Evolutionary conservation across 2,329 filamentous ascomycete genomes (phyloP).

Genomic region (Neonectria coccinea): DNA sequence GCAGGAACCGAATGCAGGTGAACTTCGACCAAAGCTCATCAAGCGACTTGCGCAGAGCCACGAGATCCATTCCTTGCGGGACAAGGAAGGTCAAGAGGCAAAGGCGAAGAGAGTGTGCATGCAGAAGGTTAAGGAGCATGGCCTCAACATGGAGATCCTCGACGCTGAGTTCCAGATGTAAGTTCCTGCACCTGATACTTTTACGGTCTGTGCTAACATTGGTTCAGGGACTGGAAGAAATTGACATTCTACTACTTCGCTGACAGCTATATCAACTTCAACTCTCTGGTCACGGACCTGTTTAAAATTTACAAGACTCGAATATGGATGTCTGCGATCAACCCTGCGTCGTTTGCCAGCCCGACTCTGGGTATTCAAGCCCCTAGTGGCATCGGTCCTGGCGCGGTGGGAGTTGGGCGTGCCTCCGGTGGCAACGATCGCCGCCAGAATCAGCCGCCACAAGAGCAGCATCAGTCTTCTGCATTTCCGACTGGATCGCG

Average conservation of each 20-base stretch:
- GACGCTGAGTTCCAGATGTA: slow-evolving; percentile 99
- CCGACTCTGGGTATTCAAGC: slow-evolving; percentile 78
- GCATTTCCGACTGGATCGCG: slow-evolving; percentile 53
- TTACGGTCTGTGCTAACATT: slow-evolving; percentile 26
- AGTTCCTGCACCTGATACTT: slow-evolving; percentile 53
- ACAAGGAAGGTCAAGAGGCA: slow-evolving; percentile 97
- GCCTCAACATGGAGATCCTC: slow-evolving; percentile 97
- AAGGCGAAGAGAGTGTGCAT: slow-evolving; percentile 97
- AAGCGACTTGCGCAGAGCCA: slow-evolving; percentile 93
- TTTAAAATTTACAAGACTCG: slow-evolving; percentile 99
- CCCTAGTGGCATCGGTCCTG: slow-evolving; percentile 74
- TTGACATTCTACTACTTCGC: slow-evolving; percentile 99
- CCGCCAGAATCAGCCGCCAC: slow-evolving; percentile 60
- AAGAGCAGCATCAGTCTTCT: slow-evolving; percentile 49
- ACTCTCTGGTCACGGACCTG: slow-evolving; percentile 93
- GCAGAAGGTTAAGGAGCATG: slow-evolving; percentile 95
- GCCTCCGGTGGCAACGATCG: slow-evolving; percentile 57
- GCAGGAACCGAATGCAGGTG: slow-evolving; percentile 76
- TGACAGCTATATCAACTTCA: slow-evolving; percentile 99
- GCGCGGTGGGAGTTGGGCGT: slow-evolving; percentile 70
- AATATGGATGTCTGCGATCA: slow-evolving; percentile 99
- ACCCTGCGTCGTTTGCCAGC: slow-evolving; percentile 93
- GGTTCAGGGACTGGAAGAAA: slow-evolving; percentile 93
- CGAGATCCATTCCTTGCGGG: slow-evolving; percentile 87
- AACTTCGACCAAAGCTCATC: slow-evolving; percentile 95